phyloP scores from a whole-genome alignment of 495 filamentous ascomycete genomes.

The Rostrohypoxylon terebratum region DNA sequence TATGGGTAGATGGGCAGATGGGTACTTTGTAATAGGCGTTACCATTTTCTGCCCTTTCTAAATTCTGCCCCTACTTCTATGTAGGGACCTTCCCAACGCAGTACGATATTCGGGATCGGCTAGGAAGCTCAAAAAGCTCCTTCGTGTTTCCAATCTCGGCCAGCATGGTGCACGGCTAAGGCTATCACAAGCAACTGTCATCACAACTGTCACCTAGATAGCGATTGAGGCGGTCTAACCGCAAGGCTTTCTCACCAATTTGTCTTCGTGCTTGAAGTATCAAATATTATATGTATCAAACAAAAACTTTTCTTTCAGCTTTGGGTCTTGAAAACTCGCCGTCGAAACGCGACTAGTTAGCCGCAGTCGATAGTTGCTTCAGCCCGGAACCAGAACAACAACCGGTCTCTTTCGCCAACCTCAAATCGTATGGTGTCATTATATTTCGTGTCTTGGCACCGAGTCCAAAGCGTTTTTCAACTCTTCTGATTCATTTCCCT shows the following conservation, averaged over 20 bases:
- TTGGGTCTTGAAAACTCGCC: slow-evolving; percentile 13
- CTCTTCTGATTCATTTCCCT: slow-evolving; percentile 36
- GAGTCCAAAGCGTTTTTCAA: slow-evolving; percentile 21
- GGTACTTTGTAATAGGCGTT: neutral
- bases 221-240: slow-evolving; percentile 12
- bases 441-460: slow-evolving; percentile 33
- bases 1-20: neutral
- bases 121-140: slow-evolving; percentile 35
- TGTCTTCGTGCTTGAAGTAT: neutral
- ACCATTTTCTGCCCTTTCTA: slow-evolving; percentile 1
- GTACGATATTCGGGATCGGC: slow-evolving; percentile 11
- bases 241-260: slow-evolving; percentile 20
- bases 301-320: slow-evolving; percentile 1
- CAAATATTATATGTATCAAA: neutral
- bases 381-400: slow-evolving; percentile 25
- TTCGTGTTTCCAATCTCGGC: slow-evolving; percentile 39
- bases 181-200: slow-evolving; percentile 21
- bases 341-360: slow-evolving; percentile 10
- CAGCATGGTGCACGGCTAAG: slow-evolving; percentile 29
- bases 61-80: neutral
- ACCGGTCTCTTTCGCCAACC: slow-evolving; percentile 42
- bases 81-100: slow-evolving; percentile 16
- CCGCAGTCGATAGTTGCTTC: slow-evolving; percentile 35
- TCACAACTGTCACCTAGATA: neutral
- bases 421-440: slow-evolving; percentile 45